These are phyloP conservation scores for Dictyostelium brefeldianum DNA, from an alignment of 78 protist species.

Conservation along the genomic window DNA sequence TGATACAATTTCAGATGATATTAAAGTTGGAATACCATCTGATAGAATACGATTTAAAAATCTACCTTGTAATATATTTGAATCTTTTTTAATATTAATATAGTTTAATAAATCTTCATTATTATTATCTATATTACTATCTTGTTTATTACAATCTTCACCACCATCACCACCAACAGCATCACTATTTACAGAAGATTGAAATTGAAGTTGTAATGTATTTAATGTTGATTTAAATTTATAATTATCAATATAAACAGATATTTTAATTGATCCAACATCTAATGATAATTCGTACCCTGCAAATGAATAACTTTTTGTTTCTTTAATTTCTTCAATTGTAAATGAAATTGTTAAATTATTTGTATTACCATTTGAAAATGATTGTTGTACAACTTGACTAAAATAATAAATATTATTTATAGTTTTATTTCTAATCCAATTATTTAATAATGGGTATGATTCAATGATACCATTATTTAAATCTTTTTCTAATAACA, in stretches of 20 bases:
- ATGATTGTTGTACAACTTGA: neutral
- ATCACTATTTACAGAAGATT: neutral
- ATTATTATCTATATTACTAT: neutral
- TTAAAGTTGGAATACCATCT: constrained; percentile 23
- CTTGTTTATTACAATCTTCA: neutral
- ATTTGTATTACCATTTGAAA: neutral
- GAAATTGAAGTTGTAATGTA: constrained; percentile 10
- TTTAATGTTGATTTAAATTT: neutral
- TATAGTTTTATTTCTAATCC: neutral
- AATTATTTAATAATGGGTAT: neutral
- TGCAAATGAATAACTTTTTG: neutral
- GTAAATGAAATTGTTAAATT: neutral
- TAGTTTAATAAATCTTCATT: neutral
- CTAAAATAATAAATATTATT: neutral
- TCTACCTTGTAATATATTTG: constrained; percentile 30
- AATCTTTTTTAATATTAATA: constrained; percentile 33
- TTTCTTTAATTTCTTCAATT: neutral
- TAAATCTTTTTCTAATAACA: neutral
- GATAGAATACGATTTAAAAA: constrained; percentile 24
- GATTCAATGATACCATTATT: neutral
- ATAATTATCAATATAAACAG: neutral
- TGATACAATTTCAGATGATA: neutral
- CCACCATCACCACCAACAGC: neutral
- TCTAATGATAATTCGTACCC: neutral
- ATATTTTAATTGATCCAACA: neutral